Conservation (phyloP, 2,329 filamentous ascomycete species). For the Oidium heveae region DNA sequence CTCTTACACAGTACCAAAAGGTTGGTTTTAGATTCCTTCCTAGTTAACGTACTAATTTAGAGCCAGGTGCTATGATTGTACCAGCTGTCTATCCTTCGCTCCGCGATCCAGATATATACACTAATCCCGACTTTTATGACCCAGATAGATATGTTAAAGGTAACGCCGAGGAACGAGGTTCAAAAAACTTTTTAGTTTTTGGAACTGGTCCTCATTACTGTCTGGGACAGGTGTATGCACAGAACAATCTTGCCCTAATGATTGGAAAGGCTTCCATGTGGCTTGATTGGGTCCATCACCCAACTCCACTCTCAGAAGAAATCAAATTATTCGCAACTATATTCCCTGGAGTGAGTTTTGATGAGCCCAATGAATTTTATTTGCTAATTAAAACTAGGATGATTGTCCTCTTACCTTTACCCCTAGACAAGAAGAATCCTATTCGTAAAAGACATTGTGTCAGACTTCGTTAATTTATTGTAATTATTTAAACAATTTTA, state of each 20-base stretch:
- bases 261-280: slow-evolving; percentile 71
- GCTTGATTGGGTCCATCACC: slow-evolving; percentile 73
- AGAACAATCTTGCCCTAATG: slow-evolving; percentile 69
- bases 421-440: too few relatives aligned
- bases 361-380: slow-evolving; percentile 6
- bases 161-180: slow-evolving; percentile 50
- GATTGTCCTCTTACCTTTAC: slow-evolving; percentile 63
- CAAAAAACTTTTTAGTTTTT: slow-evolving; percentile 94
- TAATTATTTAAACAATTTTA: too few relatives aligned
- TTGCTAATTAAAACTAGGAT: slow-evolving; percentile 29
- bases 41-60: too few relatives aligned
- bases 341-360: slow-evolving; percentile 58
- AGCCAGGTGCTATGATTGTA: slow-evolving; percentile 67
- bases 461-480: too few relatives aligned
- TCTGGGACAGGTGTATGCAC: slow-evolving; percentile 76
- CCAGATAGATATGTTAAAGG: slow-evolving; percentile 81
- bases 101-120: slow-evolving; percentile 79
- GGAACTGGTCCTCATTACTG: slow-evolving; percentile 93
- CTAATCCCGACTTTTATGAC: slow-evolving; percentile 68
- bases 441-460: too few relatives aligned
- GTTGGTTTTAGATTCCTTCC: slow-evolving; percentile 17
- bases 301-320: slow-evolving; percentile 65
- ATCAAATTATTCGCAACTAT: slow-evolving; percentile 98
- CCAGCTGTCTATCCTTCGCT: slow-evolving; percentile 77
- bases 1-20: slow-evolving; percentile 78